Conservation (phyloP, 208 protist species). For the Crithidia thermophila region DNA sequence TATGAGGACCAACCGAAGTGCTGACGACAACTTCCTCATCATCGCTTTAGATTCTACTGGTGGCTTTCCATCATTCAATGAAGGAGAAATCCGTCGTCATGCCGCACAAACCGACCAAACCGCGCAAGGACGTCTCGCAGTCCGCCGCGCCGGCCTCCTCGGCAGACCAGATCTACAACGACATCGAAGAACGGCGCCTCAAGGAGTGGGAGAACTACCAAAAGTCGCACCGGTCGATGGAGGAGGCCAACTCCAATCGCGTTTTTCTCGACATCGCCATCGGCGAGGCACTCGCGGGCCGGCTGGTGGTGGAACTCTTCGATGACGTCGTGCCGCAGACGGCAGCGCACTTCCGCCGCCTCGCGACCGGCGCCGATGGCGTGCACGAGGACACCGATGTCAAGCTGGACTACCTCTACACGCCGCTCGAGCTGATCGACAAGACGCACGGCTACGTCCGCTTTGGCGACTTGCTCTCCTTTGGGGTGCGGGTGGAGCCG, state of each 20-base stretch:
- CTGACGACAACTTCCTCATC: no score
- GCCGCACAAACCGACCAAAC: slow-evolving; percentile 22
- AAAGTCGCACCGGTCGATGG: slow-evolving; percentile 68
- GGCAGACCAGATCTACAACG: slow-evolving; percentile 47
- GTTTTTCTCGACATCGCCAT: slow-evolving; percentile 89
- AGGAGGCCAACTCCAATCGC: slow-evolving; percentile 67
- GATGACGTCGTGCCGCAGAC: slow-evolving; percentile 84
- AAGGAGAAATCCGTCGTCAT: not conserved
- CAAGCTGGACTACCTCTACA: slow-evolving; percentile 83
- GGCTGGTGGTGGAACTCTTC: slow-evolving; percentile 92
- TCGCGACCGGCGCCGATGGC: slow-evolving; percentile 80
- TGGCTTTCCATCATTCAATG: not conserved
- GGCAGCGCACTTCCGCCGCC: slow-evolving; percentile 85
- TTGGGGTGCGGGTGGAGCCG: slow-evolving; percentile 48
- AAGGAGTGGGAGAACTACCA: slow-evolving; percentile 93
- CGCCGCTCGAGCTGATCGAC: slow-evolving; percentile 60
- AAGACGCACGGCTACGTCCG: slow-evolving; percentile 34
- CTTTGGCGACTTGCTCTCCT: slow-evolving; percentile 46
- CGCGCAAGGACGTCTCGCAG: slow-evolving; percentile 14
- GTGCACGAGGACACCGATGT: slow-evolving; percentile 52
- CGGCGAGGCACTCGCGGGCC: slow-evolving; percentile 62
- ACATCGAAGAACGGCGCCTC: slow-evolving; percentile 80
- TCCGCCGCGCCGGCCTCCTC: slow-evolving; percentile 9
- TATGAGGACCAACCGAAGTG: no score
- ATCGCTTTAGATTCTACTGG: no score